A percentile compares a stretch with the other conserved stretches of the same genome.
Evolutionary conservation across 1,139 yeast genomes (phyloP).

Genomic region (Ogataea hybrid): DNA sequence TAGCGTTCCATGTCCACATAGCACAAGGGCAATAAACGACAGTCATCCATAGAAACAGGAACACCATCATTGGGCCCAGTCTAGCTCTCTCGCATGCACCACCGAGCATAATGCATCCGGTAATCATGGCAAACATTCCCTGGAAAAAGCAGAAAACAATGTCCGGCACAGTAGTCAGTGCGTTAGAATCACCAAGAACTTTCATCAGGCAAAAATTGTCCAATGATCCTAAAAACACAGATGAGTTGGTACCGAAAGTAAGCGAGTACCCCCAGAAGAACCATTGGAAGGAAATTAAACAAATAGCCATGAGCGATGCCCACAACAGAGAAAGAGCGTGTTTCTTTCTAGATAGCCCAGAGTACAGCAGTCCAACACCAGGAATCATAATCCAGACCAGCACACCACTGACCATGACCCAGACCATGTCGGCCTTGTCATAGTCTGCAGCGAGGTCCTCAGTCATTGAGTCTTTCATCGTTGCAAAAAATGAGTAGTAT

Average conservation of each 20-base stretch:
- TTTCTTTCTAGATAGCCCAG: conserved; percentile 89
- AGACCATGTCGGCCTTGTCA: conserved; percentile 77
- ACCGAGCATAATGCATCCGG: conserved; percentile 92
- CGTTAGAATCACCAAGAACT: conserved; percentile 81
- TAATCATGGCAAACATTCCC: conserved; percentile 93
- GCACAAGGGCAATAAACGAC: conserved; percentile 94
- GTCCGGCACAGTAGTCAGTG: conserved; percentile 67
- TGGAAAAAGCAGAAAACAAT: conserved; percentile 86
- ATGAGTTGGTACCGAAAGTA: conserved; percentile 69
- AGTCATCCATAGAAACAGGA: conserved; percentile 92
- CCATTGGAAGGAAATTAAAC: conserved; percentile 88
- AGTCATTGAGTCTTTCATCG: conserved; percentile 52
- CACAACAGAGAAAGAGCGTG: conserved; percentile 87
- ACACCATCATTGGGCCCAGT: conserved; percentile 93
- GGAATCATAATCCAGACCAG: conserved; percentile 95
- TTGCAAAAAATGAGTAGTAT: conserved; percentile 2
- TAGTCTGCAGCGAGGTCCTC: conserved; percentile 73
- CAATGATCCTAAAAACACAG: conserved; percentile 72
- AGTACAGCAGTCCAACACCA: conserved; percentile 86
- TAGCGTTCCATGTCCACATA: conserved; percentile 94
- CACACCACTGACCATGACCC: conserved; percentile 76
- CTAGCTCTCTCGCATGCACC: conserved; percentile 99
- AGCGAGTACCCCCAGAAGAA: conserved; percentile 96
- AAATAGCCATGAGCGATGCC: conserved; percentile 90
- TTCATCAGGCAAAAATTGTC: conserved; percentile 75